Evolutionary conservation across 805 yeast species (phyloP).

Genomic region (Metschnikowia henanensis): DNA sequence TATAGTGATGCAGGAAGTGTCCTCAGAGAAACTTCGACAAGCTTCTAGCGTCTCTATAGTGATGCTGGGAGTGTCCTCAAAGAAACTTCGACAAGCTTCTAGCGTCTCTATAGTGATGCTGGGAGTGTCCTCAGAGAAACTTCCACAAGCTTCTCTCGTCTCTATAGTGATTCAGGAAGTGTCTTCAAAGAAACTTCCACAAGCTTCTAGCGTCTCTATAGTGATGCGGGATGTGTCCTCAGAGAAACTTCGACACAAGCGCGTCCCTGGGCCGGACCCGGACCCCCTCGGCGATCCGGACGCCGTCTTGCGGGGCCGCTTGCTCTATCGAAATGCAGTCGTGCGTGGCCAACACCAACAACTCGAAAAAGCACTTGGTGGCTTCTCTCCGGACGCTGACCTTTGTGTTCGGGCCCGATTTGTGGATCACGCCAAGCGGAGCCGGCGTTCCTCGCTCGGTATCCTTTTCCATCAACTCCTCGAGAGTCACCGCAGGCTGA

Average conservation of each 20-base stretch:
- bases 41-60: slow-evolving; percentile 9
- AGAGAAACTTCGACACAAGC: slow-evolving; percentile 26
- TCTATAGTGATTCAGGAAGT: slow-evolving; percentile 5
- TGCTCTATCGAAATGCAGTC: slow-evolving; percentile 69
- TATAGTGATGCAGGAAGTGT: slow-evolving; percentile 4
- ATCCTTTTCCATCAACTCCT: slow-evolving; percentile 42
- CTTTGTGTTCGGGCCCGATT: slow-evolving; percentile 14
- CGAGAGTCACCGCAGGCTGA: slow-evolving; percentile 27
- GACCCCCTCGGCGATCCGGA: slow-evolving; percentile 56
- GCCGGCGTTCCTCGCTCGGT: slow-evolving; percentile 12
- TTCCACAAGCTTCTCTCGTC: slow-evolving; percentile 8
- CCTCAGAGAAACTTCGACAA: slow-evolving; percentile 21
- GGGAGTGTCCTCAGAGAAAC: no score
- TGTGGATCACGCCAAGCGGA: slow-evolving; percentile 25
- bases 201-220: slow-evolving; percentile 10
- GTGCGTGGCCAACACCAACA: slow-evolving; percentile 76
- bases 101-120: slow-evolving; percentile 5
- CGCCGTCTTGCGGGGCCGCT: slow-evolving; percentile 29
- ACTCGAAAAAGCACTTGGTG: slow-evolving; percentile 74
- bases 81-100: slow-evolving; percentile 8
- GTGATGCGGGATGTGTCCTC: no score
- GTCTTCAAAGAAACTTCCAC: no score
- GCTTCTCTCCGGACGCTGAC: slow-evolving; percentile 55
- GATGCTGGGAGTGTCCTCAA: no score
- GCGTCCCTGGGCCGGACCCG: slow-evolving; percentile 47